Evolutionary conservation across 352 stramenopile genomes (phyloP).

Genomic region (Pythium scleroteichum): DNA sequence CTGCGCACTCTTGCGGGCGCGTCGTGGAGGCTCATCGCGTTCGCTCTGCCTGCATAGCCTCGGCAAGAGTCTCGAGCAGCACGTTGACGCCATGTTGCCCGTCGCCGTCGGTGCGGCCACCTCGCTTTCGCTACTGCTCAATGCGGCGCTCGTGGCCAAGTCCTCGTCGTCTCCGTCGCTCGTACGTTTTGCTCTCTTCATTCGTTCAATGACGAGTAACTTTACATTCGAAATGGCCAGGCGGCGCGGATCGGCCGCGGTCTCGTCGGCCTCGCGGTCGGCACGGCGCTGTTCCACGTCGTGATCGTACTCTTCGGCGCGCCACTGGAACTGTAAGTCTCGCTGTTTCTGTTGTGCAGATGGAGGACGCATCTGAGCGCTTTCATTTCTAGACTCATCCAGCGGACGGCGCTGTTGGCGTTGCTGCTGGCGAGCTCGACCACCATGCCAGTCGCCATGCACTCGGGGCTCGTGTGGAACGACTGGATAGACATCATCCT

Average conservation of each 20-base stretch:
- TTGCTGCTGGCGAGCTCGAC: conserved; percentile 53
- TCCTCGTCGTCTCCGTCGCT: not conserved
- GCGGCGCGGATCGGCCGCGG: conserved; percentile 6
- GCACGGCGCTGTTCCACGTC: conserved; percentile 52
- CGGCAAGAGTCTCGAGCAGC: conserved; percentile 42
- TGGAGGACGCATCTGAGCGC: too few species aligned
- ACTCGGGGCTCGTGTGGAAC: conserved; percentile 33
- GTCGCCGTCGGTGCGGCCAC: conserved; percentile 39
- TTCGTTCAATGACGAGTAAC: too few species aligned
- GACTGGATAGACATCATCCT: conserved; percentile 62
- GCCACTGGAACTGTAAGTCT: conserved; percentile 55
- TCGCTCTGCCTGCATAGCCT: conserved; percentile 6
- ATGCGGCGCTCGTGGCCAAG: conserved; percentile 29
- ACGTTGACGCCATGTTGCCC: conserved; percentile 43
- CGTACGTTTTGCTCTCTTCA: not conserved
- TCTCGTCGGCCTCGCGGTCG: conserved; percentile 35
- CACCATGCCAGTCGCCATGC: conserved; percentile 45
- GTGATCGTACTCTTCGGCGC: conserved; percentile 76
- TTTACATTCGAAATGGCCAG: too few species aligned
- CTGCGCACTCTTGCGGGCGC: too few species aligned
- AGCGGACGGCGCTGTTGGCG: conserved; percentile 63
- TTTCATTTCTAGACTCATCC: conserved; percentile 44
- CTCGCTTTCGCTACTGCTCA: conserved; percentile 31
- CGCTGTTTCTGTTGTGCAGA: too few species aligned
- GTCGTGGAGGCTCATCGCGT: too few species aligned